Percentiles rank a stretch among this genome's conserved stretches.
phyloP scores from a whole-genome alignment of 345 rosid genomes.

The Eucalyptus urophylla region DNA sequence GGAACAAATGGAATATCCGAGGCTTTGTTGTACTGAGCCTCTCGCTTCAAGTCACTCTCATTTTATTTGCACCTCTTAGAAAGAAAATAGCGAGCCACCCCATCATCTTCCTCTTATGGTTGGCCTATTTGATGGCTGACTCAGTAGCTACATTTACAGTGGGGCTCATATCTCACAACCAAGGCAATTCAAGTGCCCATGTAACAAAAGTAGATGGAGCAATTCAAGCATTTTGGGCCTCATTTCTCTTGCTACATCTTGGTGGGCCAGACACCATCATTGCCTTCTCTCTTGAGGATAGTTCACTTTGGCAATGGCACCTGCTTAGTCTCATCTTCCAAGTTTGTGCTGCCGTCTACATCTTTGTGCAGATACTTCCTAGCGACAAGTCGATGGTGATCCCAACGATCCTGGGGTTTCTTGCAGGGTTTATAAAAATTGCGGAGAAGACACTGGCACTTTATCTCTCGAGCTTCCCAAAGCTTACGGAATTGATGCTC shows the following conservation, averaged over 20 bases:
- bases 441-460: background rate
- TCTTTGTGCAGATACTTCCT: no score
- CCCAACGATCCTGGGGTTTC: background rate
- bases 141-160: background rate
- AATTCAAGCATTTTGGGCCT: background rate
- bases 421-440: background rate
- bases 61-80: background rate
- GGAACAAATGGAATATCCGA: background rate
- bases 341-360: background rate
- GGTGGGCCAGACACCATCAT: background rate
- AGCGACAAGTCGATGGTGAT: no score
- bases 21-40: background rate
- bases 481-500: no score
- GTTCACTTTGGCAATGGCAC: background rate
- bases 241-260: background rate
- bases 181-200: background rate
- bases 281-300: background rate
- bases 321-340: background rate
- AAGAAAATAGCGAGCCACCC: accelerated
- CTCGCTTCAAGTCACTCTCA: background rate
- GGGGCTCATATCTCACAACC: background rate
- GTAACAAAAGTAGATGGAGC: background rate
- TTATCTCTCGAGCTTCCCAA: background rate
- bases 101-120: background rate
- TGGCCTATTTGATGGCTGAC: background rate